Percentiles rank a stretch among this genome's conserved stretches.
Evolutionary conservation across 1,139 yeast species (phyloP).

Genomic region (Nakaseomyces uthaithaninus): DNA sequence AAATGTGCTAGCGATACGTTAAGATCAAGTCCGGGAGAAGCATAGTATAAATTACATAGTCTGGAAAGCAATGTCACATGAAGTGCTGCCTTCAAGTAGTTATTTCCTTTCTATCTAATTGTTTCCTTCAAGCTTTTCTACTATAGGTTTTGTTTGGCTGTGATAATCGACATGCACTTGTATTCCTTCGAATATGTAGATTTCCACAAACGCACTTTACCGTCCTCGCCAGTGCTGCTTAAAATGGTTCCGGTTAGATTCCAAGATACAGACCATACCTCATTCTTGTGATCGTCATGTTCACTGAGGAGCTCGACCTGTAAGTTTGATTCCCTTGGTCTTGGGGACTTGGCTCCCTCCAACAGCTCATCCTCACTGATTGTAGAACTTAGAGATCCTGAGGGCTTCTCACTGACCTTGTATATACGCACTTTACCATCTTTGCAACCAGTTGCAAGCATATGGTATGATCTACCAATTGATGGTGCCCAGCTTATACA

Average conservation of each 20-base stretch:
- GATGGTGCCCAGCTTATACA: slow-evolving; percentile 97
- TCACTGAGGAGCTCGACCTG: slow-evolving; percentile 46
- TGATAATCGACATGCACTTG: slow-evolving; percentile 84
- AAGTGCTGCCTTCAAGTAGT: neutral
- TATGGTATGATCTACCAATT: slow-evolving; percentile 82
- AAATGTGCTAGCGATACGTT: no score
- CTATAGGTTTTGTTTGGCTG: slow-evolving; percentile 43
- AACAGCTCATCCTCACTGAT: slow-evolving; percentile 13
- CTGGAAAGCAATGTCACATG: no score
- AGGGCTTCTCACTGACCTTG: slow-evolving; percentile 47
- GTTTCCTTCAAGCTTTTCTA: neutral
- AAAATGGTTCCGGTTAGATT: slow-evolving; percentile 86
- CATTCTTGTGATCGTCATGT: slow-evolving; percentile 72
- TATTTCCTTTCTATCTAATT: neutral
- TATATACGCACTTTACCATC: slow-evolving; percentile 87
- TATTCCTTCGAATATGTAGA: slow-evolving; percentile 77
- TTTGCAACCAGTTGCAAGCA: slow-evolving; percentile 91
- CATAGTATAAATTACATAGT: no score
- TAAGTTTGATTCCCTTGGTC: slow-evolving; percentile 16
- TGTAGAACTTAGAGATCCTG: slow-evolving; percentile 26
- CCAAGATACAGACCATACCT: slow-evolving; percentile 96
- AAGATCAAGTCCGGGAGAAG: no score
- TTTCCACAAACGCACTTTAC: slow-evolving; percentile 86
- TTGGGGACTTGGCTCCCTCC: slow-evolving; percentile 9
- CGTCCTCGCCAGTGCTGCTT: slow-evolving; percentile 94